These are phyloP conservation scores for Pittosporum tobira DNA, from an alignment of 129 eudicot species.

Conservation along the genomic window DNA sequence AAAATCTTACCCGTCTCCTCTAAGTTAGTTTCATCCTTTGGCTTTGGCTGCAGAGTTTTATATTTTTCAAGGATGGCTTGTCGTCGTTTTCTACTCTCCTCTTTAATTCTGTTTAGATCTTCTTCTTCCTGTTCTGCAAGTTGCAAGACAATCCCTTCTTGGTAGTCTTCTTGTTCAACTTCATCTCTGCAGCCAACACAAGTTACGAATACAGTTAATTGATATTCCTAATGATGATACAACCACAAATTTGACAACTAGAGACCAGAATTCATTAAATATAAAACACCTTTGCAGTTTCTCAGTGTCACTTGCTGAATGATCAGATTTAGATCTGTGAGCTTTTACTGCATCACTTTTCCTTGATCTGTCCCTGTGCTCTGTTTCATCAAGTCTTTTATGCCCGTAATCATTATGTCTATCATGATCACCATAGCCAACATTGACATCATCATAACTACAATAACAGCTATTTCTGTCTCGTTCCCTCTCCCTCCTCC, in stretches of 20 bases:
- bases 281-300: slow-evolving; percentile 22
- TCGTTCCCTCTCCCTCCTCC: slow-evolving; percentile 7
- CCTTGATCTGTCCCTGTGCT: slow-evolving; percentile 22
- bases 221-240: background rate
- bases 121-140: slow-evolving; percentile 51
- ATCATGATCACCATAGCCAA: slow-evolving; percentile 15
- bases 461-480: slow-evolving; percentile 21
- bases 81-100: slow-evolving; percentile 53
- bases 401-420: slow-evolving; percentile 19
- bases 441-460: slow-evolving; percentile 15
- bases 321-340: slow-evolving; percentile 6
- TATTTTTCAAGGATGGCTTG: slow-evolving; percentile 58
- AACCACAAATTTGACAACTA: background rate
- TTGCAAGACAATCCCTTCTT: slow-evolving; percentile 26
- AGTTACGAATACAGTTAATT: background rate
- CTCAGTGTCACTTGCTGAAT: slow-evolving; percentile 5
- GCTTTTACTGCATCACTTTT: slow-evolving; percentile 15
- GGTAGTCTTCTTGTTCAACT: slow-evolving; percentile 31
- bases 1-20: slow-evolving; percentile 17
- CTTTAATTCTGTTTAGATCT: slow-evolving; percentile 46
- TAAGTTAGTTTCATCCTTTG: slow-evolving; percentile 11
- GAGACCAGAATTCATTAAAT: background rate
- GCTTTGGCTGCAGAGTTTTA: slow-evolving; percentile 22
- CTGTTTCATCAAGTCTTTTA: slow-evolving; percentile 21
- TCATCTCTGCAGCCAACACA: slow-evolving; percentile 25